Percentiles rank a stretch among this genome's conserved stretches.
Conservation (phyloP, 169 alveolate genomes). For the Cryptosporidium sp. region DNA sequence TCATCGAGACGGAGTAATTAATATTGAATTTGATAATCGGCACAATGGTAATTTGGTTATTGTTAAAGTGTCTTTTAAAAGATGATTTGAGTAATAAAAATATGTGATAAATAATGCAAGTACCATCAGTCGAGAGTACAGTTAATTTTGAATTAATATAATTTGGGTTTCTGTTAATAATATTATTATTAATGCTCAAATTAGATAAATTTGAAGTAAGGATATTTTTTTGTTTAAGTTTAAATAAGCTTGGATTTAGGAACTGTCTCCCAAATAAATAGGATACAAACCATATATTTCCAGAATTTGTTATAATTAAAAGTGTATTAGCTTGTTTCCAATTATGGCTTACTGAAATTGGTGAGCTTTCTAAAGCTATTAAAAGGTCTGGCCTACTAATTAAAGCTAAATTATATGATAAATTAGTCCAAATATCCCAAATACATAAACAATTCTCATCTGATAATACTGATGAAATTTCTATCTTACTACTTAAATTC, state of each 20-base stretch:
- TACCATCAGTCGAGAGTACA: conserved; percentile 43
- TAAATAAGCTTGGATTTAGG: conserved; percentile 14
- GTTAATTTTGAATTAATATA: conserved; percentile 40
- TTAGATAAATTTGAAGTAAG: background rate
- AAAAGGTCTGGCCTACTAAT: conserved; percentile 20
- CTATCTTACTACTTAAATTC: background rate
- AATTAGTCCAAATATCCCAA: conserved; percentile 63
- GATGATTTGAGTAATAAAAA: background rate
- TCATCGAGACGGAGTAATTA: conserved; percentile 1
- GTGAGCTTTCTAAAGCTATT: conserved; percentile 41
- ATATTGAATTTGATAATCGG: conserved; percentile 22
- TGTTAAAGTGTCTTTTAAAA: background rate
- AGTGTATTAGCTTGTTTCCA: conserved; percentile 25
- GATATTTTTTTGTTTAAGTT: conserved; percentile 49
- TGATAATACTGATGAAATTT: background rate
- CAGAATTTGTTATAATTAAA: conserved; percentile 4
- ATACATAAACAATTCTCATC: conserved; percentile 64
- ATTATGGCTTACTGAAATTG: conserved; percentile 10
- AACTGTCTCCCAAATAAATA: conserved; percentile 36
- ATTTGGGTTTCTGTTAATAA: background rate
- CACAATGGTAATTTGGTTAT: background rate
- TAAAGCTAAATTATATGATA: background rate
- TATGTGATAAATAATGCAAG: conserved; percentile 12
- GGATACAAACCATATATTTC: conserved; percentile 46
- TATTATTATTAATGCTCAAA: background rate